Evolutionary conservation across 2,329 filamentous ascomycete genomes (phyloP).

Genomic region (Emergomyces orientalis): DNA sequence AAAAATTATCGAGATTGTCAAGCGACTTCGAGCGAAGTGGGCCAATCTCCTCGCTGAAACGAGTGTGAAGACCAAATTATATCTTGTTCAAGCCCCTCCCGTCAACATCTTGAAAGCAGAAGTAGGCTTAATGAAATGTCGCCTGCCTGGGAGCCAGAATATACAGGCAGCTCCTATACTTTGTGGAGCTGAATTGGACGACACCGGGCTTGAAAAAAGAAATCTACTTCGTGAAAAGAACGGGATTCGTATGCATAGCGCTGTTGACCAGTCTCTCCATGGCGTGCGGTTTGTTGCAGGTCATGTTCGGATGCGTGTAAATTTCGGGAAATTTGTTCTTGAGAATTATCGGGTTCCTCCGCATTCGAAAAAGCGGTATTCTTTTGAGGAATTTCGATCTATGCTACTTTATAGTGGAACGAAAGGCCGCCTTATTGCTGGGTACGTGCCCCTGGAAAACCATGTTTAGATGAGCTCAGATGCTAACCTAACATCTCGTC

Average conservation of each 20-base stretch:
- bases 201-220: conserved; percentile 19
- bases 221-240: conserved; percentile 24
- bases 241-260: conserved; percentile 22
- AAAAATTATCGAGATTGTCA: conserved; percentile 30
- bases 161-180: conserved; percentile 19
- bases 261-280: conserved; percentile 25
- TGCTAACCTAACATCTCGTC: conserved; percentile 3
- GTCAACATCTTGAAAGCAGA: conserved; percentile 17
- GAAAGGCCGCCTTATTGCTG: conserved; percentile 30
- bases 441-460: conserved; percentile 21
- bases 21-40: conserved; percentile 23
- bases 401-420: conserved; percentile 32
- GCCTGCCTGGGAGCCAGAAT: conserved; percentile 6
- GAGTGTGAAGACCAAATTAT: conserved; percentile 26
- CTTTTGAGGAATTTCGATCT: conserved; percentile 32
- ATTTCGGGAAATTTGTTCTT: conserved; percentile 35
- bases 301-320: conserved; percentile 34
- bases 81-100: conserved; percentile 26
- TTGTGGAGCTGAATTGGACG: conserved; percentile 17
- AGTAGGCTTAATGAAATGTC: conserved; percentile 21
- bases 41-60: conserved; percentile 22
- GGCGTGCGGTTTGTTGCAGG: conserved; percentile 26
- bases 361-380: conserved; percentile 21
- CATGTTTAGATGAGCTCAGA: background rate
- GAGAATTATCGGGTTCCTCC: conserved; percentile 27